Base-by-base conservation (phyloP, 192 early-diverging fungal species). In the Gorgonomyces haynaldii region DNA sequence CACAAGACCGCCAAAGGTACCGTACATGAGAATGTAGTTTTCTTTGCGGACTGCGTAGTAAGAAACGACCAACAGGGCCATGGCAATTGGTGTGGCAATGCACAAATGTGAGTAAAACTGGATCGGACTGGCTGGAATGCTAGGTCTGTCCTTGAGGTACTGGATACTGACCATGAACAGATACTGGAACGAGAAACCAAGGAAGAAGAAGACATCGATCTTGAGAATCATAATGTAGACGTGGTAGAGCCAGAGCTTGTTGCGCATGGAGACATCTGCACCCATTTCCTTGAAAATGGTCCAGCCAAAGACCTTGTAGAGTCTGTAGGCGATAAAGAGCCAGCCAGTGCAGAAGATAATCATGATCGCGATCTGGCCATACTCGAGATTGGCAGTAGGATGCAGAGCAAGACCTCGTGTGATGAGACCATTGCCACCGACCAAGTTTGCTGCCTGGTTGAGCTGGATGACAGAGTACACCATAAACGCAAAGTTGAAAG, bases 171-270 rank as follows among this genome's bases (percentile, higher is more conserved):
- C 74, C 16, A 88, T 59, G 3, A 79, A 62, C 17, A 84, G 45
- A 43, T 70, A 78, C 49, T 86, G 83, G 21, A 83, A 64, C 7
- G 75, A 70, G 50, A 85, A 86, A 9, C 69, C 72, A 3, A 85
- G 35, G 47, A 86, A 86, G 65, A 91, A 91, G 64, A 86, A 90
- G 1, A 88, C 59, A 39, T 88, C 85, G 10, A 88, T 46, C 59
- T 91, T 91, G 29, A 91, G 62, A 10, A 88, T 60, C 45, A 86
- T 64, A 40, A 91, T 53, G 48, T 87, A 86, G 46, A 91, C 77
- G 38, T 88, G 83, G 59, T 86, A 87, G 24, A 71, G 22, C 30
- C 49, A 67, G 24, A 78, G 57, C 8, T 62, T 53, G 69, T 66
- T 60, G 36, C 61, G 43, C 1, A 78, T 63, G 21, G 43, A 36